Evolutionary conservation across 441 rosid species (phyloP).

Genomic region (Arabidopsis lyrata): DNA sequence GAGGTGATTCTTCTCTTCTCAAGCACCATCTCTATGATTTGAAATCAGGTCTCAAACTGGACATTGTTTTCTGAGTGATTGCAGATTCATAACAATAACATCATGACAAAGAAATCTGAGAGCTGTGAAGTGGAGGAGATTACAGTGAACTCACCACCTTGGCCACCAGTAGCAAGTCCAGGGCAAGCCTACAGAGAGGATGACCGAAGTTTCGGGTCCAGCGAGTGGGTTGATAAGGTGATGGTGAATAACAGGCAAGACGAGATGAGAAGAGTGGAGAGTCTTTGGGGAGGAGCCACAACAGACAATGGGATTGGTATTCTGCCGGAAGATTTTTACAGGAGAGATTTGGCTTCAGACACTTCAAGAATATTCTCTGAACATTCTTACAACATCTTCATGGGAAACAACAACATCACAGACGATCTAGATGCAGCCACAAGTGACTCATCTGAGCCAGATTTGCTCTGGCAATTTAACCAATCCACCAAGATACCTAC

Average conservation of each 20-base stretch:
- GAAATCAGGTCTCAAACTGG: slow-evolving; percentile 12
- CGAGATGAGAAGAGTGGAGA: slow-evolving; percentile 55
- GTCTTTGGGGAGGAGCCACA: slow-evolving; percentile 63
- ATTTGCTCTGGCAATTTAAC: slow-evolving; percentile 89
- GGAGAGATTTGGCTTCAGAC: slow-evolving; percentile 70
- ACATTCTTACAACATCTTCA: slow-evolving; percentile 69
- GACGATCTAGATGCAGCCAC: slow-evolving; percentile 91
- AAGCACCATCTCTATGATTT: slow-evolving; percentile 6
- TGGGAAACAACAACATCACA: slow-evolving; percentile 60
- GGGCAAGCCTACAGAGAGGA: slow-evolving; percentile 71
- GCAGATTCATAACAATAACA: slow-evolving; percentile 58
- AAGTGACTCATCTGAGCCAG: slow-evolving; percentile 92
- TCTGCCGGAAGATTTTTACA: slow-evolving; percentile 65
- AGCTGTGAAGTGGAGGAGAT: slow-evolving; percentile 89
- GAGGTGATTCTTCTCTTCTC: slow-evolving; percentile 60
- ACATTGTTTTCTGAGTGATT: slow-evolving; percentile 34
- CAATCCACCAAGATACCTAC: slow-evolving; percentile 62
- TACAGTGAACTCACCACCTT: slow-evolving; percentile 89
- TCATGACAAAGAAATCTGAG: slow-evolving; percentile 64
- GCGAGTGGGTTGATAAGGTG: slow-evolving; percentile 96
- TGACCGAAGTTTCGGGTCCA: slow-evolving; percentile 69
- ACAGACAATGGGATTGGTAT: slow-evolving; percentile 51
- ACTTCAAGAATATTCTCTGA: slow-evolving; percentile 67
- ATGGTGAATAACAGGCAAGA: slow-evolving; percentile 97
- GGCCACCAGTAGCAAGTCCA: slow-evolving; percentile 87